Evolutionary conservation across 1,284 basidiomycete species (phyloP).

Genomic region (Ustilago nuda): DNA sequence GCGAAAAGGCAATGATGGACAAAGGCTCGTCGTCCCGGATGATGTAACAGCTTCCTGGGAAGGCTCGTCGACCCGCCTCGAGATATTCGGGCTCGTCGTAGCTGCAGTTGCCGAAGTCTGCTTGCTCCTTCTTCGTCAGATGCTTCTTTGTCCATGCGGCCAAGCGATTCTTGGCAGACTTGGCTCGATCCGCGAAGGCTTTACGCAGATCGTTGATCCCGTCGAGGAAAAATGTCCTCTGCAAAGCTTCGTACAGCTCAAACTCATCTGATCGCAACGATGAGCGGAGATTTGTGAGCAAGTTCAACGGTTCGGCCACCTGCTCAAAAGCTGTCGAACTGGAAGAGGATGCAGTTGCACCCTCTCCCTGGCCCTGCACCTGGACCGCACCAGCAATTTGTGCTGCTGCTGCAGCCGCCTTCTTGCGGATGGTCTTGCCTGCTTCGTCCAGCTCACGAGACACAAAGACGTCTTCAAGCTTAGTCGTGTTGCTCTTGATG

Average conservation of each 20-base stretch:
- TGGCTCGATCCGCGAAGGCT: constrained; percentile 56
- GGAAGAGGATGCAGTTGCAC: constrained; percentile 5
- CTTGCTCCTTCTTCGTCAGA: constrained; percentile 50
- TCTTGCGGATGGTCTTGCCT: constrained; percentile 54
- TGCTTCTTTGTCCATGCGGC: constrained; percentile 61
- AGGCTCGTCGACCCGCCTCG: constrained; percentile 41
- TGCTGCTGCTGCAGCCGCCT: constrained; percentile 3
- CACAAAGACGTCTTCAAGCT: constrained; percentile 55
- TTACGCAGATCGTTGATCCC: constrained; percentile 59
- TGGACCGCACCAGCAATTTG: neutral
- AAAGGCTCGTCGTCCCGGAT: constrained; percentile 63
- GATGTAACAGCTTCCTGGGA: constrained; percentile 55
- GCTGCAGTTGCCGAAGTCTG: constrained; percentile 30
- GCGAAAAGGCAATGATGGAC: constrained; percentile 62
- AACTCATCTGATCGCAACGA: constrained; percentile 57
- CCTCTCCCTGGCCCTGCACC: neutral
- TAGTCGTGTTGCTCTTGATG: constrained; percentile 50
- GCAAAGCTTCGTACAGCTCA: constrained; percentile 58
- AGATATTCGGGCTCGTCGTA: constrained; percentile 59
- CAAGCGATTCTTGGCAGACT: constrained; percentile 56
- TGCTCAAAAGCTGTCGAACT: constrained; percentile 23
- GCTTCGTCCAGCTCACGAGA: constrained; percentile 59
- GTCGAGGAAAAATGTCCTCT: constrained; percentile 38
- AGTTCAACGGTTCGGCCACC: constrained; percentile 38
- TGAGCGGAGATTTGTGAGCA: constrained; percentile 43